Evolutionary conservation across 176 grass and related monocot species (phyloP).

Genomic region (Cocos nucifera): DNA sequence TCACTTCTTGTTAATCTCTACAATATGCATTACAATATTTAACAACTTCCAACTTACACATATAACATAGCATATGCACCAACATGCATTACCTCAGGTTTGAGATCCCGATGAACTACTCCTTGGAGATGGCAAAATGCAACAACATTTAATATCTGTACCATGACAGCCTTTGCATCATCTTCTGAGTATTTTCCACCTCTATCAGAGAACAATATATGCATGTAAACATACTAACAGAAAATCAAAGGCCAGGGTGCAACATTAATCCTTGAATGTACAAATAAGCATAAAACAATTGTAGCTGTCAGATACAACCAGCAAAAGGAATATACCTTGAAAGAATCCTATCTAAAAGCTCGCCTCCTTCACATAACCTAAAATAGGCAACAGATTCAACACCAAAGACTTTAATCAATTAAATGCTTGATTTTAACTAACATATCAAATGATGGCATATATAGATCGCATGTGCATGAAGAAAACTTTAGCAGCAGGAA

Average conservation of each 20-base stretch:
- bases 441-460: background rate
- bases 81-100: conserved; percentile 53
- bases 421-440: background rate
- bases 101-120: conserved; percentile 81
- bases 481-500: too few relatives aligned
- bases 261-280: too few relatives aligned
- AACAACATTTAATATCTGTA: conserved; percentile 68
- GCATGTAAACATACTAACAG: background rate
- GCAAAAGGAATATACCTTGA: conserved; percentile 43
- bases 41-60: too few relatives aligned
- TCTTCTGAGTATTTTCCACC: conserved; percentile 81
- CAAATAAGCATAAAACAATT: background rate
- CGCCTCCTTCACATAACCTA: conserved; percentile 72
- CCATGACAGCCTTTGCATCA: conserved; percentile 68
- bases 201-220: conserved; percentile 30
- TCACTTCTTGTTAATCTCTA: too few relatives aligned
- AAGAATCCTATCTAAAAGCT: conserved; percentile 77
- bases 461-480: background rate
- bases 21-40: too few relatives aligned
- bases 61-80: too few relatives aligned
- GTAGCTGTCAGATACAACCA: conserved; percentile 2
- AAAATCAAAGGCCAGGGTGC: background rate
- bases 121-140: conserved; percentile 85
- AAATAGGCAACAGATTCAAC: conserved; percentile 3
- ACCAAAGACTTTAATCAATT: background rate